These are phyloP conservation scores for Echinochloa phyllopogon DNA, from an alignment of 176 grass and related monocot genomes.

Conservation along the genomic window DNA sequence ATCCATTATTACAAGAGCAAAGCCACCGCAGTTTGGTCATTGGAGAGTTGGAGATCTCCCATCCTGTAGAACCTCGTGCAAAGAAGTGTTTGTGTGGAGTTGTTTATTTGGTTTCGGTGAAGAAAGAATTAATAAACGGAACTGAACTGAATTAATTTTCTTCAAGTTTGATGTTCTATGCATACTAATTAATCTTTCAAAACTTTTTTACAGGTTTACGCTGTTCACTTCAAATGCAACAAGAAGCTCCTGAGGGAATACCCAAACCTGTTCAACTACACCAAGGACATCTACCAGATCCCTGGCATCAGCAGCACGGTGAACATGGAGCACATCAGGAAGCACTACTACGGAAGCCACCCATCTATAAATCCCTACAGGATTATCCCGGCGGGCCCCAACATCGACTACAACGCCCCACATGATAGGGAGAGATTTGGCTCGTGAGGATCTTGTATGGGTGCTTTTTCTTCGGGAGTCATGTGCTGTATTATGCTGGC, in stretches of 20 bases:
- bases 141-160: not conserved
- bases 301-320: constrained; percentile 76
- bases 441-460: constrained; percentile 23
- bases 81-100: not conserved
- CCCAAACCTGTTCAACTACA: constrained; percentile 91
- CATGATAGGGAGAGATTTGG: constrained; percentile 78
- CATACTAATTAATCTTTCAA: not conserved
- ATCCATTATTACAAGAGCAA: no score
- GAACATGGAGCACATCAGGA: constrained; percentile 82
- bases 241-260: constrained; percentile 87
- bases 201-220: constrained; percentile 67
- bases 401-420: constrained; percentile 74
- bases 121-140: not conserved
- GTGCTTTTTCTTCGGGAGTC: not conserved
- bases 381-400: constrained; percentile 77
- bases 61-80: not conserved
- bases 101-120: no score
- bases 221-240: constrained; percentile 96
- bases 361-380: constrained; percentile 76
- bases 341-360: constrained; percentile 97
- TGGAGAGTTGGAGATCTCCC: not conserved
- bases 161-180: not conserved
- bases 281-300: constrained; percentile 91
- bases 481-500: not conserved
- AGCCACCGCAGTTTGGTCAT: no score